Conservation (phyloP, 768 basidiomycete species). For the Plicaturopsis crispa region DNA sequence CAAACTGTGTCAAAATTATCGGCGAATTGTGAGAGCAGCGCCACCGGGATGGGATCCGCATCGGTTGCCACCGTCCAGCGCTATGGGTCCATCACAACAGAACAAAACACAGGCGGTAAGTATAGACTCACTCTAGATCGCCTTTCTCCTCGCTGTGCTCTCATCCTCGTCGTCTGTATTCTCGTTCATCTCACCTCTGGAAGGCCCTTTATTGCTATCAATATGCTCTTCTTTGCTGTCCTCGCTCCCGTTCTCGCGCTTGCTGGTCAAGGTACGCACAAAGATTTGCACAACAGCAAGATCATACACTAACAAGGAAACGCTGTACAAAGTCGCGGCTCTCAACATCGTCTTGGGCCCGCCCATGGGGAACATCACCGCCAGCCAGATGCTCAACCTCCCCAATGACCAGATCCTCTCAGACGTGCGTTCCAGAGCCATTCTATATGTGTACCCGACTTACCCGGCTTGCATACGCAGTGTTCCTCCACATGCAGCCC, state of each 20-base stretch:
- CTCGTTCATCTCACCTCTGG: no score
- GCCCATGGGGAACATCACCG: constrained; percentile 25
- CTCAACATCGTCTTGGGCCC: constrained; percentile 42
- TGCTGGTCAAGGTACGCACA: constrained; percentile 50
- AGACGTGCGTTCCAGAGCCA: constrained; percentile 15
- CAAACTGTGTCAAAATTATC: no score
- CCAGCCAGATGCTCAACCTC: constrained; percentile 38
- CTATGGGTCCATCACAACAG: no score
- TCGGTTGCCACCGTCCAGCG: no score
- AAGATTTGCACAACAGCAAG: background rate
- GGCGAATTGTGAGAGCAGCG: no score
- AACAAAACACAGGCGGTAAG: no score
- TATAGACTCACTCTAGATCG: no score
- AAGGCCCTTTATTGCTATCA: background rate
- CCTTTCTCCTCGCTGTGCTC: no score
- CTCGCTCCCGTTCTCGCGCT: constrained; percentile 34
- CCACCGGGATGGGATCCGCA: no score
- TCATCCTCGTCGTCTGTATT: no score
- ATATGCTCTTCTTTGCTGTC: constrained; percentile 16
- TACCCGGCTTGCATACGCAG: constrained; percentile 22
- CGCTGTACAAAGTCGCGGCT: constrained; percentile 25
- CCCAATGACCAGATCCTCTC: constrained; percentile 19
- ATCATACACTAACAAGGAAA: constrained; percentile 1
- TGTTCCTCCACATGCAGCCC: constrained; percentile 19
- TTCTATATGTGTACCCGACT: constrained; percentile 15